A percentile compares a stretch with the other conserved stretches of the same genome.
phyloP scores from a whole-genome alignment of 148 eudicot species.

The Spergularia marina region DNA sequence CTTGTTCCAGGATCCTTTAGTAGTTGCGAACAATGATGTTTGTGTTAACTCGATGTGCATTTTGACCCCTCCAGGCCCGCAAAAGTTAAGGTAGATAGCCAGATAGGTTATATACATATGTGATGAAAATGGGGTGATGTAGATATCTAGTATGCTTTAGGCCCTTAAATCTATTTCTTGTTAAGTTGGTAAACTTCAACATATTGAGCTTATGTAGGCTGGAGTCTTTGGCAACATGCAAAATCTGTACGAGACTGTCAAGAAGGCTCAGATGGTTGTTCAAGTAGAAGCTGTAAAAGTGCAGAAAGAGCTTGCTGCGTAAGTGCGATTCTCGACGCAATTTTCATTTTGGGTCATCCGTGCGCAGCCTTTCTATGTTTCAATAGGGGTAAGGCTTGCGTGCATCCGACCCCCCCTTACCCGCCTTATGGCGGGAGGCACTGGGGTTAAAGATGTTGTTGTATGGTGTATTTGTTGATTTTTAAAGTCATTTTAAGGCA shows the following conservation, averaged over 20 bases:
- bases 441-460: no score
- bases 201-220: conserved; percentile 47
- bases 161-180: not conserved
- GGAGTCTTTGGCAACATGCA: conserved; percentile 93
- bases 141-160: not conserved
- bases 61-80: not conserved
- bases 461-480: no score
- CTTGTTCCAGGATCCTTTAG: not conserved
- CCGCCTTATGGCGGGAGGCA: no score
- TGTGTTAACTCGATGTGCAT: not conserved
- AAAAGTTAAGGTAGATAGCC: not conserved
- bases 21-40: not conserved
- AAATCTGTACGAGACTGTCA: conserved; percentile 87
- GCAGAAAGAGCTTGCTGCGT: conserved; percentile 95
- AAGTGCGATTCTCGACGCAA: conserved; percentile 21
- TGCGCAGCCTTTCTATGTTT: no score
- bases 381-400: no score
- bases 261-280: conserved; percentile 91
- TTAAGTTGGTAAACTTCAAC: conserved; percentile 10
- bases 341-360: no score
- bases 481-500: not conserved
- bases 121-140: not conserved
- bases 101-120: not conserved
- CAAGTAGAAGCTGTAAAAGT: conserved; percentile 90
- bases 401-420: no score